Percentiles rank a stretch among this genome's conserved stretches.
Evolutionary conservation across 1,284 basidiomycete species (phyloP).

Genomic region (Laetiporus sulphureus): DNA sequence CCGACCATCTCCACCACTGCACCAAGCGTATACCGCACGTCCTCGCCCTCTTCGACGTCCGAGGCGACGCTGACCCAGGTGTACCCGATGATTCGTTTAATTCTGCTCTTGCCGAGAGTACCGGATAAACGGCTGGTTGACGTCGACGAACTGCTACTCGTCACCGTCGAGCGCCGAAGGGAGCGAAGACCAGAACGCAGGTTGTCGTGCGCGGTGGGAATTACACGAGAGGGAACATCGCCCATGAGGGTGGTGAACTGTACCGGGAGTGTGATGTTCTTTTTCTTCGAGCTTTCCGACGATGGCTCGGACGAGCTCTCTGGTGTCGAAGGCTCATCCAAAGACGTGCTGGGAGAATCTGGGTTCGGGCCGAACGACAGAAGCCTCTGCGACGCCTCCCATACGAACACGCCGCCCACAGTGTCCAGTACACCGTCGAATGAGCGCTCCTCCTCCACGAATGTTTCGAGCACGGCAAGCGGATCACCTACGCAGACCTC

Average conservation of each 20-base stretch:
- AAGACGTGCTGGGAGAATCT: conserved; percentile 11
- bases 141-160: conserved; percentile 6
- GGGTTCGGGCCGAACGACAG: conserved; percentile 29
- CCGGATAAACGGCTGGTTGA: conserved; percentile 2
- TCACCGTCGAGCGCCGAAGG: conserved; percentile 36
- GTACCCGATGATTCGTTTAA: conserved; percentile 48
- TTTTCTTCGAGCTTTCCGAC: conserved; percentile 12
- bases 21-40: conserved; percentile 59
- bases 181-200: conserved; percentile 65
- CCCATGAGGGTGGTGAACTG: conserved; percentile 77
- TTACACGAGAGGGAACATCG: conserved; percentile 50
- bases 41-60: conserved; percentile 75
- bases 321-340: conserved; percentile 10
- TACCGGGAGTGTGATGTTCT: conserved; percentile 20
- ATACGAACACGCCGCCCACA: conserved; percentile 68
- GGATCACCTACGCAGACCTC: conserved; percentile 59
- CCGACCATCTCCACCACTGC: conserved; percentile 45
- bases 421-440: conserved; percentile 82
- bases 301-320: conserved; percentile 4
- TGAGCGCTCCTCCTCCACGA: conserved; percentile 47
- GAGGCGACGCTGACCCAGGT: conserved; percentile 68
- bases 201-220: conserved; percentile 65
- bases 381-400: conserved; percentile 63
- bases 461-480: conserved; percentile 44
- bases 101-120: conserved; percentile 9